Evolutionary conservation across 192 early-diverging fungal species (phyloP), one percentile per base, ranked within the genome.

Genomic region (Coemansia sp.): DNA sequence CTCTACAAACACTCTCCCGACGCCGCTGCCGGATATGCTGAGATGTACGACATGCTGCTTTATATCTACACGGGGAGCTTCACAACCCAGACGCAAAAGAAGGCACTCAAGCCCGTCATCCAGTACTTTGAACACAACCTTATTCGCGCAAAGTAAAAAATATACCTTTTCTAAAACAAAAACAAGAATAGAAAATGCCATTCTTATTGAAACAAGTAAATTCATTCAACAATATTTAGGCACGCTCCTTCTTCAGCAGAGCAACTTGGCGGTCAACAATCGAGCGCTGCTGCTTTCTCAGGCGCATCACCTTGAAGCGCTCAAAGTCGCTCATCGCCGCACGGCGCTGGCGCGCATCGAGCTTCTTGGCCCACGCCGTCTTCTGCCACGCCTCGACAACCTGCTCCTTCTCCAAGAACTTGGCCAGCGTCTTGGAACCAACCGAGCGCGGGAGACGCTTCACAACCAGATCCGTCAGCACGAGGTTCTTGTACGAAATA

Each of bases 351-450:
- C 95, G 90, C 61, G 83, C 80, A 55, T 84, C 91, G 70, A 98
- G 80, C 92, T 97, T 99, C 91, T 96, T 88, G 70, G 94, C 95
- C 92, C 92, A 97, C 59, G 88, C 80, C 65, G 97, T 90, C 83
- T 94, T 87, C 62, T 82, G 82, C 92, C 92, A 99, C 62, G 80
- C 75, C 55, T 72, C 90, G 28, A 83, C 82, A 46, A 94, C 72
- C 59, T 93, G 86, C 83, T 94, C 80, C 84, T 91, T 88, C 81
- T 91, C 91, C 44, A 96, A 74, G 73, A 82, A 81, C 83, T 86
- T 88, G 78, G 83, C 88, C 69, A 97, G 81, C 53, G 87, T 82
- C 60, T 81, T 70, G 72, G 87, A 82, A 60, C 93, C 87, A 65
- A 86, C 84, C 68, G 82, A 84, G 71, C 95, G 89, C 62, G 97